Conservation (phyloP, 345 rosid genomes). For the Linum lewisii region DNA sequence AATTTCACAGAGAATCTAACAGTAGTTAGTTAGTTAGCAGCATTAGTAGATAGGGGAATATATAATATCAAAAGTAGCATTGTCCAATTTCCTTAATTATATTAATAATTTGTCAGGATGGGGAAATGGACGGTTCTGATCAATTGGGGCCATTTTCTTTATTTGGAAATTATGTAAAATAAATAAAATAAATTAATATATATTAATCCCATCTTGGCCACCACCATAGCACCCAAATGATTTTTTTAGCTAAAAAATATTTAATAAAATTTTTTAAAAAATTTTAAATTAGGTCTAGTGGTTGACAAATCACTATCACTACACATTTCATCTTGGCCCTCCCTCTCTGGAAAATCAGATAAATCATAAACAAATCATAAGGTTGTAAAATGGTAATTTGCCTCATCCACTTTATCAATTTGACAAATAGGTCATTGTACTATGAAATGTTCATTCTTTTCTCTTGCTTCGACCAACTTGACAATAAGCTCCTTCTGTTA, state of each 20-base stretch:
- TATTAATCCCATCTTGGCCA: constrained; percentile 3
- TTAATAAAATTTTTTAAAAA: too few species aligned
- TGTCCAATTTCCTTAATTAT: background rate
- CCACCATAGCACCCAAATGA: constrained; percentile 4
- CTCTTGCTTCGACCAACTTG: too few species aligned
- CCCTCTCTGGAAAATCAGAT: background rate
- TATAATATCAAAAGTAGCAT: too few species aligned
- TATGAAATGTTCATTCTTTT: too few species aligned
- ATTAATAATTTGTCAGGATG: background rate
- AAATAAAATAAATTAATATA: background rate
- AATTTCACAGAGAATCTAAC: too few species aligned
- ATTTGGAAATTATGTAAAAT: background rate
- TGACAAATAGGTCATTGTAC: too few species aligned
- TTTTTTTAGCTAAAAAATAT: too few species aligned
- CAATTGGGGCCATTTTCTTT: constrained; percentile 9
- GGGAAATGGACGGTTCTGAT: constrained; percentile 16
- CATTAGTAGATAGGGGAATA: too few species aligned
- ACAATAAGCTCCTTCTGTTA: too few species aligned
- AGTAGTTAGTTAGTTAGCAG: too few species aligned
- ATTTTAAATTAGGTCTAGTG: constrained; percentile 15
- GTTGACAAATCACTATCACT: constrained; percentile 39
- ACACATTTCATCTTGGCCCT: background rate
- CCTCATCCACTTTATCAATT: too few species aligned
- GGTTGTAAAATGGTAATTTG: too few species aligned
- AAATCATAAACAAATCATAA: background rate